Percentiles rank a stretch among this genome's conserved stretches.
phyloP scores from a whole-genome alignment of 164 flowering plant genomes.

The Hamamelis virginiana region DNA sequence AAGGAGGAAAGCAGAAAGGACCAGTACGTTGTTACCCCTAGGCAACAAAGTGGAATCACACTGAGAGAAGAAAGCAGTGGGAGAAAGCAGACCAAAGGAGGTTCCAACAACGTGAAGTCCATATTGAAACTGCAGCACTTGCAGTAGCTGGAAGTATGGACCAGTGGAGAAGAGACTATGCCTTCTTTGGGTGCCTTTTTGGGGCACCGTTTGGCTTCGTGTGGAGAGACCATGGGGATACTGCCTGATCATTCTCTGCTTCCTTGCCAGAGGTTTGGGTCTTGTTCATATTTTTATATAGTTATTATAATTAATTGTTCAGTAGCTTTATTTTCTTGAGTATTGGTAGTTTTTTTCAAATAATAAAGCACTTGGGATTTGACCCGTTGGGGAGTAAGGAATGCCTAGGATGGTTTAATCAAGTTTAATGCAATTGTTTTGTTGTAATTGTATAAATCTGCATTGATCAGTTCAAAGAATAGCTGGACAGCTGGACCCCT shows the following conservation, averaged over 20 bases:
- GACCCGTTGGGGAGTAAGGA: no score
- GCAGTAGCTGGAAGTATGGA: slow-evolving; percentile 62
- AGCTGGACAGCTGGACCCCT: no score
- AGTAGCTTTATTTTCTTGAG: no score
- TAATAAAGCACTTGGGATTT: no score
- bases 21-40: no score
- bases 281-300: not conserved
- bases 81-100: slow-evolving; percentile 21
- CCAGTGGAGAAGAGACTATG: slow-evolving; percentile 43
- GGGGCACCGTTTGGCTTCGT: slow-evolving; percentile 52
- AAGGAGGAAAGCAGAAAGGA: no score
- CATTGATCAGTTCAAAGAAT: no score
- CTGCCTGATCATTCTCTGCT: slow-evolving; percentile 50
- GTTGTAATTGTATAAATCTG: no score
- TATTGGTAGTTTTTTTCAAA: no score
- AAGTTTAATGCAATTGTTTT: no score
- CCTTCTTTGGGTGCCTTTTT: slow-evolving; percentile 62
- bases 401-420: no score
- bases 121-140: slow-evolving; percentile 55
- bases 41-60: not conserved
- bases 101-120: slow-evolving; percentile 27
- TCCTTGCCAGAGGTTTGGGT: slow-evolving; percentile 57
- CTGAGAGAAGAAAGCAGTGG: slow-evolving; percentile 27
- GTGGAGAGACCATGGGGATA: slow-evolving; percentile 38
- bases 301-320: not conserved